These are phyloP conservation scores for Schizophyllum commune DNA, from an alignment of 1,284 basidiomycete species.

Conservation along the genomic window DNA sequence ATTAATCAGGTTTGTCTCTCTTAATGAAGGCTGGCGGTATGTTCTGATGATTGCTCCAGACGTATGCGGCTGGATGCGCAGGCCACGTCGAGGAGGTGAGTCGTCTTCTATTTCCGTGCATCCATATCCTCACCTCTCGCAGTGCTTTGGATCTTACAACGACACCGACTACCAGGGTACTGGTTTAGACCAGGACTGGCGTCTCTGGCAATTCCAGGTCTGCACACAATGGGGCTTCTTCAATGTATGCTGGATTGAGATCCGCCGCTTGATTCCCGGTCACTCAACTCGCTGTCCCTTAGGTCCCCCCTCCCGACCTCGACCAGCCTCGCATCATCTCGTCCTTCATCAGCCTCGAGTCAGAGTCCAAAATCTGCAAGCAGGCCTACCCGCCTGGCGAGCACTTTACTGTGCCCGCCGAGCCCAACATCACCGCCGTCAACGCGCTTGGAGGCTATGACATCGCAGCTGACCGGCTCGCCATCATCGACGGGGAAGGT, in stretches of 20 bases:
- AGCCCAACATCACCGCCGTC: slow-evolving; percentile 74
- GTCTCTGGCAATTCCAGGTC: slow-evolving; percentile 86
- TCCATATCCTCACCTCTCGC: background rate
- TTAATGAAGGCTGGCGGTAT: slow-evolving; percentile 37
- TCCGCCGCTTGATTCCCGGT: slow-evolving; percentile 10
- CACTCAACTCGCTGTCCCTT: slow-evolving; percentile 8
- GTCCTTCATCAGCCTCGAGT: slow-evolving; percentile 64
- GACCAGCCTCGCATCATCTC: slow-evolving; percentile 68
- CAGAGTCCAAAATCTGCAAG: slow-evolving; percentile 73
- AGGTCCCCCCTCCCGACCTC: slow-evolving; percentile 63
- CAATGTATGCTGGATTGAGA: slow-evolving; percentile 31
- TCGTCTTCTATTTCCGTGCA: slow-evolving; percentile 11
- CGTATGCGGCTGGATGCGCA: slow-evolving; percentile 64
- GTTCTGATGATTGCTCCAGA: background rate
- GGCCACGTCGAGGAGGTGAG: slow-evolving; percentile 51
- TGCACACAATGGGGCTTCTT: slow-evolving; percentile 96
- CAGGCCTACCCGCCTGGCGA: slow-evolving; percentile 81
- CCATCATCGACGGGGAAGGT: slow-evolving; percentile 83
- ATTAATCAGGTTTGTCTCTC: slow-evolving; percentile 62
- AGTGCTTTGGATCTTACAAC: slow-evolving; percentile 85
- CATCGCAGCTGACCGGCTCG: slow-evolving; percentile 71
- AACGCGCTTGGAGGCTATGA: slow-evolving; percentile 74
- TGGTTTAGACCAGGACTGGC: slow-evolving; percentile 65
- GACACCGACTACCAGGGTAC: slow-evolving; percentile 58
- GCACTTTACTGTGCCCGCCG: slow-evolving; percentile 58